Base-by-base conservation (phyloP, 225 moss, liverwort and hornwort genomes). In the Anthoceros angustus region DNA sequence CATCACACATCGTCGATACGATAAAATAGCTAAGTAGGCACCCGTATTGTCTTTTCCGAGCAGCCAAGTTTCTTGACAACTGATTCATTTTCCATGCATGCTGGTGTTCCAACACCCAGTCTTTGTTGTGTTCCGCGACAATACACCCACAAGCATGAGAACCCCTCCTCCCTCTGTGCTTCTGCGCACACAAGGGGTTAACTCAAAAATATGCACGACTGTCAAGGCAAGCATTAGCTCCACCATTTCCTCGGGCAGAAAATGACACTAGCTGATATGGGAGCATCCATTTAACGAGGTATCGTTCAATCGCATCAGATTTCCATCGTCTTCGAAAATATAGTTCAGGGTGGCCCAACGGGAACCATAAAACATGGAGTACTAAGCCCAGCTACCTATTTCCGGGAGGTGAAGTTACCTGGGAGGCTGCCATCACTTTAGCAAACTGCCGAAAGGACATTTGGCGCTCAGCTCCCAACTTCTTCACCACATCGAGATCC, bases 61-160 rank as follows among this genome's bases (percentile, higher is more conserved):
- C 68, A 63, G 90, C 88, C 67, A 91, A 78, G 71, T 87, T 84
- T 14, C 88, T 84, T 64, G 95, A 95, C 50, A 74, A 78, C 3
- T 74, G 75, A 72, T 91, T 88, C 95, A 95, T 95, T 75, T 88
- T 85, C 69, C 91, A 87, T 70, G 88, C 84, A 67, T 55, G 12
- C n/a, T 55, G 55, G 7, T 55, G 55, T 23, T 55, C 55, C 18
- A 15, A 15, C 32, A 32, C 32, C 55, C 55, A 55, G 23, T 55
- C 55, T 7, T 18, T 18, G 12, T 12, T 23, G 23, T 55, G 55
- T 18, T 55, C 8, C 23, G n/a, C 23, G 55, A 55, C 55, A 18
- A 55, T 18, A 20, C 55, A 55, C 18, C 55, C 55, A 55, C 55
- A 55, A 55, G 55, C 55, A 55, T 55, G 55, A 20, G n/a, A 18